Percentiles rank a stretch among this genome's conserved stretches.
These are phyloP conservation scores for Gynochthodes officinalis DNA, from an alignment of 257 asterid species.

Conservation along the genomic window DNA sequence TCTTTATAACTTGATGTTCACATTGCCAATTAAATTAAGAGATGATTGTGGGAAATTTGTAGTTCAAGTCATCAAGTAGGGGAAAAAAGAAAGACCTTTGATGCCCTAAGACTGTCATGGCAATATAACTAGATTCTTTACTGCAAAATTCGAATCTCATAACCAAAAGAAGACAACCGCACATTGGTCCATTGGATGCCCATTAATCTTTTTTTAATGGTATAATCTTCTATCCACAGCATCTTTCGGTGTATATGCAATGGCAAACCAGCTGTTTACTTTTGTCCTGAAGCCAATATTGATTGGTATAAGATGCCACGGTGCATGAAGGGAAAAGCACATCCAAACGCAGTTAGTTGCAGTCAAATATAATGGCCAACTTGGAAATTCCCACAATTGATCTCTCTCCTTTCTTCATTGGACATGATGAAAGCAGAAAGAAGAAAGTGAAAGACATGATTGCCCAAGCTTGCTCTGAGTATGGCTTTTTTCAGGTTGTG, in stretches of 20 bases:
- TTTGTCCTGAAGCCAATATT: neutral
- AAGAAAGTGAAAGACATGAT: slow-evolving; percentile 29
- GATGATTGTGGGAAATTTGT: neutral
- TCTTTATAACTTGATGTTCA: too few relatives aligned
- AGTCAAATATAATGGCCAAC: slow-evolving; percentile 16
- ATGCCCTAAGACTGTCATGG: neutral
- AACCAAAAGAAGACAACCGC: neutral
- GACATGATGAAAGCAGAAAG: slow-evolving; percentile 30
- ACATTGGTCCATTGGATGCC: too few relatives aligned
- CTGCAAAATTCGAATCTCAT: neutral
- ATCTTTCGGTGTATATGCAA: too few relatives aligned
- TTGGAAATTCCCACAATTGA: slow-evolving; percentile 48
- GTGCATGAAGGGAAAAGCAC: neutral
- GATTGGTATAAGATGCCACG: neutral
- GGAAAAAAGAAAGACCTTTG: neutral
- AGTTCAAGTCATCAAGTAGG: neutral
- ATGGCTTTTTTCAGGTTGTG: slow-evolving; percentile 44
- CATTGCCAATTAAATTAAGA: too few relatives aligned
- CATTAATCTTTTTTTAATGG: too few relatives aligned
- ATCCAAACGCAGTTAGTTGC: neutral
- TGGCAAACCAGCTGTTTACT: too few relatives aligned
- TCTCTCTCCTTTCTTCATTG: slow-evolving; percentile 40
- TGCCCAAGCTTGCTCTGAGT: slow-evolving; percentile 35
- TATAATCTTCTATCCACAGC: too few relatives aligned
- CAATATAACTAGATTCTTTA: neutral